A percentile compares a stretch with the other conserved stretches of the same genome.
Conservation (phyloP, 108 stramenopile species). For the Asterionellopsis glacialis region DNA sequence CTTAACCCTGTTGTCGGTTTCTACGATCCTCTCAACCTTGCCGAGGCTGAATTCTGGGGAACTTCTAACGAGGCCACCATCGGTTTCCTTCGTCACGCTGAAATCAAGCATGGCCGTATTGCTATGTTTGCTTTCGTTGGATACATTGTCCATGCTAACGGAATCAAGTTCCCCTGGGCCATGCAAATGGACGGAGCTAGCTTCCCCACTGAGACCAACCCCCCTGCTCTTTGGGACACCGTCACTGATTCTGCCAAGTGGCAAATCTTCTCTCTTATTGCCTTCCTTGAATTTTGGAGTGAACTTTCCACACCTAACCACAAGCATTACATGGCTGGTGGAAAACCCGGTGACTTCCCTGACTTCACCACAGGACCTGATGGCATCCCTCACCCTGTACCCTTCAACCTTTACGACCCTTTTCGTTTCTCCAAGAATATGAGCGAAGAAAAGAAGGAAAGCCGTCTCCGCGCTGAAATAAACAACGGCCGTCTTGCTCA, state of each 20-base stretch:
- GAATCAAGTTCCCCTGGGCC: conserved; percentile 55
- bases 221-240: conserved; percentile 55
- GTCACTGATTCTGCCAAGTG: conserved; percentile 32
- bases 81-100: conserved; percentile 48
- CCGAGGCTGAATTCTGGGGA: conserved; percentile 43
- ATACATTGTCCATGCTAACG: conserved; percentile 32
- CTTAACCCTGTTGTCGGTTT: conserved; percentile 59
- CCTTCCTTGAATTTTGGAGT: conserved; percentile 54
- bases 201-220: conserved; percentile 47
- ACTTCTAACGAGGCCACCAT: conserved; percentile 35
- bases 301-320: conserved; percentile 26
- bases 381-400: conserved; percentile 27
- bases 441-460: conserved; percentile 56
- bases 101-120: conserved; percentile 76
- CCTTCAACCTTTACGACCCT: conserved; percentile 76
- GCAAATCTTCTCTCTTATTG: conserved; percentile 51
- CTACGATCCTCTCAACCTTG: conserved; percentile 57
- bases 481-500: conserved; percentile 78
- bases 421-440: conserved; percentile 61
- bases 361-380: conserved; percentile 14
- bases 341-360: conserved; percentile 57
- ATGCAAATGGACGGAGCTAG: conserved; percentile 67
- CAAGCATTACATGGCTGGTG: conserved; percentile 54
- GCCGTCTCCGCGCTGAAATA: conserved; percentile 52
- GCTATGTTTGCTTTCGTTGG: conserved; percentile 77